A percentile compares a stretch with the other conserved stretches of the same genome.
Evolutionary conservation across 495 filamentous ascomycete genomes (phyloP).

Genomic region (Daldinia bambusicola): DNA sequence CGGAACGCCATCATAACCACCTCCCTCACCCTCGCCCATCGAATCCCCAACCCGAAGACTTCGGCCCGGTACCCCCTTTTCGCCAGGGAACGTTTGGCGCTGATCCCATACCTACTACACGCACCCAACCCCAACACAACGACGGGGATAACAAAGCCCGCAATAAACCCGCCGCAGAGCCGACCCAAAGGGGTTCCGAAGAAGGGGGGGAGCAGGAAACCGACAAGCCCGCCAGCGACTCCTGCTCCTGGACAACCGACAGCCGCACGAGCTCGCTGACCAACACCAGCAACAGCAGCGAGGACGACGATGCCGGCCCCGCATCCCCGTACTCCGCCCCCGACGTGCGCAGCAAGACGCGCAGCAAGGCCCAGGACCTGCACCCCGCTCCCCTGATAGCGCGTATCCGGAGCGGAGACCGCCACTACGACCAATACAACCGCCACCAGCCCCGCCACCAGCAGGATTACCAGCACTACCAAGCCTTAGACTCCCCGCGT

Average conservation of each 20-base stretch:
- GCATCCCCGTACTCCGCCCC: neutral
- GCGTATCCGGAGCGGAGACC: neutral
- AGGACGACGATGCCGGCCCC: too few relatives aligned
- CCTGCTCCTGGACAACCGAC: constrained; percentile 22
- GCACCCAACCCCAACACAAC: too few relatives aligned
- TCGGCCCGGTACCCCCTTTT: too few relatives aligned
- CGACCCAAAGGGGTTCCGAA: too few relatives aligned
- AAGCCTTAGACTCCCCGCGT: too few relatives aligned
- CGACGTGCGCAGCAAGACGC: neutral
- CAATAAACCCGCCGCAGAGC: too few relatives aligned
- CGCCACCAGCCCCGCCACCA: neutral
- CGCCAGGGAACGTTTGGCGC: neutral
- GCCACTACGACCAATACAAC: too few relatives aligned
- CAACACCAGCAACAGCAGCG: neutral
- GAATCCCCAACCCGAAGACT: too few relatives aligned
- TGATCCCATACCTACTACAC: too few relatives aligned
- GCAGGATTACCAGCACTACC: neutral
- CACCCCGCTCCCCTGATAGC: neutral
- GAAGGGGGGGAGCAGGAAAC: neutral
- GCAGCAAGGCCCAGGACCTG: neutral
- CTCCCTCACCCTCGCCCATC: too few relatives aligned
- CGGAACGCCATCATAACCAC: neutral
- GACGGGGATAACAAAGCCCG: neutral
- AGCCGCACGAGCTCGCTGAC: neutral
- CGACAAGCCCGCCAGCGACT: constrained; percentile 1